Conservation (phyloP, 805 yeast genomes). For the Lachancea meyersii region DNA sequence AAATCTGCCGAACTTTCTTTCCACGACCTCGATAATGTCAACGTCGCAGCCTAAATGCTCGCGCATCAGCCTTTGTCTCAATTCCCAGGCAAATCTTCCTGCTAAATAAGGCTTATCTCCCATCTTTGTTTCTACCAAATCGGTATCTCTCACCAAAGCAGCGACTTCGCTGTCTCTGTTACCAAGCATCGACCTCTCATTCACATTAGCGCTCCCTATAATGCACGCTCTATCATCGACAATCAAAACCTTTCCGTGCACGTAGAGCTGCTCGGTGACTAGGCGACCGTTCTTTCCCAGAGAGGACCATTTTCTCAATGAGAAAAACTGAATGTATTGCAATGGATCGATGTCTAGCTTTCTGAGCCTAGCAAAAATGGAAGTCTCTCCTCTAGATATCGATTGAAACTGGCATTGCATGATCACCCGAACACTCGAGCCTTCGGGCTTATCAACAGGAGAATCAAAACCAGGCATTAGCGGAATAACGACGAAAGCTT, state of each 20-base stretch:
- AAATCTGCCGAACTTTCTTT: conserved; percentile 53
- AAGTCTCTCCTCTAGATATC: conserved; percentile 81
- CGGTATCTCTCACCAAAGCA: conserved; percentile 78
- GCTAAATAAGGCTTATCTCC: conserved; percentile 76
- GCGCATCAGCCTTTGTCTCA: conserved; percentile 88
- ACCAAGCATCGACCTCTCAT: conserved; percentile 95
- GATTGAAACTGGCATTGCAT: conserved; percentile 96
- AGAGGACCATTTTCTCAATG: conserved; percentile 92
- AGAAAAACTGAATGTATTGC: conserved; percentile 85
- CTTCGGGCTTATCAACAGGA: conserved; percentile 87
- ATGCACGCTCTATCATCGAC: conserved; percentile 92
- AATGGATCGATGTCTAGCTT: conserved; percentile 81
- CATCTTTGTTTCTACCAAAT: conserved; percentile 61
- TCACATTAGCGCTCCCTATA: conserved; percentile 95
- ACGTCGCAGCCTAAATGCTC: conserved; percentile 95
- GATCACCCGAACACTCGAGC: conserved; percentile 89
- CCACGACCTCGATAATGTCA: conserved; percentile 75
- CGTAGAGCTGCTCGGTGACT: conserved; percentile 86
- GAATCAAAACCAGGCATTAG: conserved; percentile 97
- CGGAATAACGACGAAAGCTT: conserved; percentile 86
- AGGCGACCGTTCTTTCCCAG: conserved; percentile 69
- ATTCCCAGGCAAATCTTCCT: conserved; percentile 80
- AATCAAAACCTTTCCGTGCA: conserved; percentile 87
- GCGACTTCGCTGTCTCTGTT: conserved; percentile 92
- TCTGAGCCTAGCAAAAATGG: conserved; percentile 77